These are phyloP conservation scores for Ustilago nuda DNA, from an alignment of 1,284 basidiomycete species.

Conservation along the genomic window DNA sequence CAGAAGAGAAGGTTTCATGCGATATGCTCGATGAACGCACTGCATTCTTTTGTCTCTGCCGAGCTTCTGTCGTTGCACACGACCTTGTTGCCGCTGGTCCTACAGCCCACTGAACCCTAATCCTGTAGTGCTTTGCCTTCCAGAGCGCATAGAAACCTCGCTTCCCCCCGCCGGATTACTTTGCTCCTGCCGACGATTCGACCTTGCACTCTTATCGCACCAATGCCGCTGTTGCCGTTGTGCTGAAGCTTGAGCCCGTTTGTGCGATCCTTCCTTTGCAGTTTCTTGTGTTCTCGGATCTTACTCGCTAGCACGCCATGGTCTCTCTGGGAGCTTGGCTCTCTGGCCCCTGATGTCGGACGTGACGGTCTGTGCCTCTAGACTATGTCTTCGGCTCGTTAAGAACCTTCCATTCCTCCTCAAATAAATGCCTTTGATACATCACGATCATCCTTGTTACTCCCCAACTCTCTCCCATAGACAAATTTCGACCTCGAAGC, in stretches of 20 bases:
- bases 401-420: neutral
- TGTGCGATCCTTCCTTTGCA: neutral
- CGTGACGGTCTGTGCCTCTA: slow-evolving; percentile 1
- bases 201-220: slow-evolving; percentile 10
- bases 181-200: slow-evolving; percentile 9
- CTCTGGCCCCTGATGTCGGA: neutral
- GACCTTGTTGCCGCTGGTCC: neutral
- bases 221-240: neutral
- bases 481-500: slow-evolving; percentile 5
- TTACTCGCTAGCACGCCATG: slow-evolving; percentile 7
- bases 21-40: slow-evolving; percentile 7
- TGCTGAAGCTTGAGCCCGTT: neutral
- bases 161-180: slow-evolving; percentile 1
- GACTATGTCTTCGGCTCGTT: neutral
- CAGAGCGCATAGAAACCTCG: neutral
- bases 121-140: neutral
- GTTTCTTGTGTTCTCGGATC: neutral
- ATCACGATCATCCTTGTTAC: neutral
- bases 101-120: slow-evolving; percentile 2
- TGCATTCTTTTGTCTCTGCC: neutral
- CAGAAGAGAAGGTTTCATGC: neutral
- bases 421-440: neutral
- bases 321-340: neutral
- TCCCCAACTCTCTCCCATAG: neutral
- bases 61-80: neutral